phyloP scores from a whole-genome alignment of 1,139 yeast species.

The Candida labiduridarum region DNA sequence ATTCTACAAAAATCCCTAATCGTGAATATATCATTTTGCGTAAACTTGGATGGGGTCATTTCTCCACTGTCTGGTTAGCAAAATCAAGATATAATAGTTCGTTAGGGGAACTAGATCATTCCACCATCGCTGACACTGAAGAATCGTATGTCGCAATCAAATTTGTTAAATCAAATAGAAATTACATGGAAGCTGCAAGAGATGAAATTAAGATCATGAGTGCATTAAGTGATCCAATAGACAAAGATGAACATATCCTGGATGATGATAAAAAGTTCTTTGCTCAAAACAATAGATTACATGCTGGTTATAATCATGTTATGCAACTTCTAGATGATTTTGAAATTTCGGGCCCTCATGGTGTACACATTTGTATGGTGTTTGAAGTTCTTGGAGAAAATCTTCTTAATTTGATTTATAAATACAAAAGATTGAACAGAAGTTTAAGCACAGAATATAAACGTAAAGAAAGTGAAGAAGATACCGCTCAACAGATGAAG shows the following conservation, averaged over 20 bases:
- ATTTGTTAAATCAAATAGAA: constrained; percentile 41
- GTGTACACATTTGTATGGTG: constrained; percentile 47
- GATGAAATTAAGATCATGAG: constrained; percentile 42
- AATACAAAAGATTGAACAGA: constrained; percentile 30
- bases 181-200: constrained; percentile 45
- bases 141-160: constrained; percentile 45
- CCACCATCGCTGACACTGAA: constrained; percentile 9
- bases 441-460: constrained; percentile 15
- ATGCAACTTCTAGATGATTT: constrained; percentile 44
- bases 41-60: constrained; percentile 84
- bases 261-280: constrained; percentile 19
- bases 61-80: constrained; percentile 88
- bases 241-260: constrained; percentile 29
- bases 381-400: constrained; percentile 48
- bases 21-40: constrained; percentile 36
- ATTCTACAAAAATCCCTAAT: constrained; percentile 26
- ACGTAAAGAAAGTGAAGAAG: constrained; percentile 11
- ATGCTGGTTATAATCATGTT: constrained; percentile 44
- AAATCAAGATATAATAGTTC: constrained; percentile 32
- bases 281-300: constrained; percentile 18
- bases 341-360: constrained; percentile 44
- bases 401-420: constrained; percentile 39
- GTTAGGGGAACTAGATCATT: constrained; percentile 6
- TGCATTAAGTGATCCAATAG: constrained; percentile 21
- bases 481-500: constrained; percentile 14